Evolutionary conservation across 1,139 yeast species (phyloP).

Genomic region (Yamadazyma sp.): DNA sequence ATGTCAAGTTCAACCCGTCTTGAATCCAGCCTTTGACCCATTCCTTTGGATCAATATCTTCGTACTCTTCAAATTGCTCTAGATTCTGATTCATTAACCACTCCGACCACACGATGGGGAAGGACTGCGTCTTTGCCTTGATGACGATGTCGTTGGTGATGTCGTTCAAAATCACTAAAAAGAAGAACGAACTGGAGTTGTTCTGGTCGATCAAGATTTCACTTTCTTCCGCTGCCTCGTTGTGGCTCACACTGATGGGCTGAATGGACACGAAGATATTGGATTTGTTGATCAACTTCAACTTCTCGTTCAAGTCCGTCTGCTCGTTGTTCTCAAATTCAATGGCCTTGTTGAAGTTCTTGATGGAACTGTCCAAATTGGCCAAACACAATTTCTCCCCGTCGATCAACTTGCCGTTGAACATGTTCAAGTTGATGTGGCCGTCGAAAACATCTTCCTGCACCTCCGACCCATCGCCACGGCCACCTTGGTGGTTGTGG

Average conservation of each 20-base stretch:
- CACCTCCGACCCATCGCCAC: conserved; percentile 1
- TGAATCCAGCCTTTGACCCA: conserved; percentile 96
- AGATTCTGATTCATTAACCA: conserved; percentile 66
- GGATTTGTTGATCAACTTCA: conserved; percentile 43
- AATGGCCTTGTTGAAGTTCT: conserved; percentile 34
- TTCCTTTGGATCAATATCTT: conserved; percentile 75
- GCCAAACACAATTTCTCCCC: conserved; percentile 92
- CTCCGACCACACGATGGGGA: conserved; percentile 84
- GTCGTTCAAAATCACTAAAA: conserved; percentile 75
- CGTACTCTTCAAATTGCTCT: conserved; percentile 28
- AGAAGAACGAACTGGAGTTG: conserved; percentile 47
- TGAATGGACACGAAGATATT: conserved; percentile 79
- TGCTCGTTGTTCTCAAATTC: conserved; percentile 25
- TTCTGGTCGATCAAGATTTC: conserved; percentile 40
- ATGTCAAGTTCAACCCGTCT: conserved; percentile 73
- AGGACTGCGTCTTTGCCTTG: conserved; percentile 79
- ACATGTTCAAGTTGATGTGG: conserved; percentile 58
- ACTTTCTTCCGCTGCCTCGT: conserved; percentile 18
- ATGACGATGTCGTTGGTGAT: conserved; percentile 73
- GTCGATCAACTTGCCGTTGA: conserved; percentile 74
- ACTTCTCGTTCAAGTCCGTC: conserved; percentile 20
- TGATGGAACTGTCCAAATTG: conserved; percentile 73
- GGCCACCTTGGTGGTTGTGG: conserved; percentile 17
- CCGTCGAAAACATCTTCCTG: conserved; percentile 3
- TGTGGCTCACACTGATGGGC: conserved; percentile 42